phyloP scores from a whole-genome alignment of 1,139 yeast genomes.

The Oligophagozyma castellii region DNA sequence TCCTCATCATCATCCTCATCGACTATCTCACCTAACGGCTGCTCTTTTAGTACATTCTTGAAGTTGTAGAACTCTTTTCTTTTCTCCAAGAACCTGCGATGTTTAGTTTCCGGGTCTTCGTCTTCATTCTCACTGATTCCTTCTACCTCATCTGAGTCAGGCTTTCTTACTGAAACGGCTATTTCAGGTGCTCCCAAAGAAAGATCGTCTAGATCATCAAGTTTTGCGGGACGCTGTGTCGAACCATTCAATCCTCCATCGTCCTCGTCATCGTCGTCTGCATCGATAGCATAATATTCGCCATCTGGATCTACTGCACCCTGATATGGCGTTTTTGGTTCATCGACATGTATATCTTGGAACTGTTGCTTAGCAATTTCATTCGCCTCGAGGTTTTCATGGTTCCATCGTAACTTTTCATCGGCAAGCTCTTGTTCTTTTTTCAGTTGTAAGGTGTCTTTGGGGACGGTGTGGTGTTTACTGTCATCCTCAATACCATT shows the following conservation, averaged over 20 bases:
- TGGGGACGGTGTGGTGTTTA: conserved; percentile 13
- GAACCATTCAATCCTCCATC: conserved; percentile 57
- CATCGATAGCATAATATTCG: conserved; percentile 65
- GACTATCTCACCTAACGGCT: conserved; percentile 7
- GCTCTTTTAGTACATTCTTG: conserved; percentile 40
- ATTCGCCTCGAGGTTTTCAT: conserved; percentile 45
- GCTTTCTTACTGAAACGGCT: conserved; percentile 11
- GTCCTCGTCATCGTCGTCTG: conserved; percentile 51
- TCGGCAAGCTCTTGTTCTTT: conserved; percentile 7
- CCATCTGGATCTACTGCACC: conserved; percentile 86
- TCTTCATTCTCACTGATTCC: conserved; percentile 12
- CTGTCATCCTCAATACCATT: conserved; percentile 1
- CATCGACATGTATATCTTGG: conserved; percentile 48
- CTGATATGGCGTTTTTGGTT: conserved; percentile 95
- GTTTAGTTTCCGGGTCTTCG: conserved; percentile 40
- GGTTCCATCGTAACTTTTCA: conserved; percentile 48
- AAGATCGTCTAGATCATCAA: conserved; percentile 36
- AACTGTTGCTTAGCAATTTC: conserved; percentile 32
- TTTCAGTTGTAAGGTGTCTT: conserved; percentile 20
- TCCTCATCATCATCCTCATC: conserved; percentile 19
- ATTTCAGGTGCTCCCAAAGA: conserved; percentile 43
- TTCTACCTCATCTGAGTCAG: conserved; percentile 16
- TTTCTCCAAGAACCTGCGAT: conserved; percentile 55
- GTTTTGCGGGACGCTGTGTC: conserved; percentile 44
- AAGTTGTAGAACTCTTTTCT: conserved; percentile 67